Conservation (phyloP, 192 early-diverging fungal species). For the Jimgerdemannia flammicorona region DNA sequence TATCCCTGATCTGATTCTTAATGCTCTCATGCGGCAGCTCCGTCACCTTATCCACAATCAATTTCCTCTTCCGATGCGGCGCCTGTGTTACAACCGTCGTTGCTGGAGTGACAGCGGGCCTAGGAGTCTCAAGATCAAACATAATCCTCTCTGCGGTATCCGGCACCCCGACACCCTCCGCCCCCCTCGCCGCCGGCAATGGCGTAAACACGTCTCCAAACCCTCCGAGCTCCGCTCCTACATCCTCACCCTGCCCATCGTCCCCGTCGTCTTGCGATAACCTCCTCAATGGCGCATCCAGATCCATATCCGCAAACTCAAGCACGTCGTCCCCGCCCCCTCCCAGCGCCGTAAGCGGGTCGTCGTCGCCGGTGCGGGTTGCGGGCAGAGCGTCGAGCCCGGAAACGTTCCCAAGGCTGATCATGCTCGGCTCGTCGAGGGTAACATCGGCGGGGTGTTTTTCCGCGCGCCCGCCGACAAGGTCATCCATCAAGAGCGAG, state of each 20-base stretch:
- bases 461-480: constrained; percentile 22
- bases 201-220: neutral
- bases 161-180: neutral
- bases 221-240: neutral
- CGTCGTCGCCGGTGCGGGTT: constrained; percentile 28
- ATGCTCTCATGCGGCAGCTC: constrained; percentile 59
- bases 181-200: neutral
- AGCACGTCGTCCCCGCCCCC: constrained; percentile 38
- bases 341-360: constrained; percentile 43
- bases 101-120: constrained; percentile 9
- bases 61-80: constrained; percentile 42
- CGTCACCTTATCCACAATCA: constrained; percentile 64
- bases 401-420: constrained; percentile 12
- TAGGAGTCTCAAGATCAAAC: constrained; percentile 10
- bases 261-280: neutral
- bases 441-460: constrained; percentile 4
- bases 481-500: constrained; percentile 31
- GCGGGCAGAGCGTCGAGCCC: constrained; percentile 12
- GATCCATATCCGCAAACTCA: neutral
- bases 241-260: constrained; percentile 3
- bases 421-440: constrained; percentile 10
- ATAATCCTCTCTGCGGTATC: constrained; percentile 10
- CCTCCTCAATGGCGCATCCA: constrained; percentile 8
- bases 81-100: neutral
- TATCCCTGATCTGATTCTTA: constrained; percentile 45